Percentiles rank a stretch among this genome's conserved stretches.
phyloP scores from a whole-genome alignment of 176 grass and related monocot genomes.

The Cenchrus fungigraminus region DNA sequence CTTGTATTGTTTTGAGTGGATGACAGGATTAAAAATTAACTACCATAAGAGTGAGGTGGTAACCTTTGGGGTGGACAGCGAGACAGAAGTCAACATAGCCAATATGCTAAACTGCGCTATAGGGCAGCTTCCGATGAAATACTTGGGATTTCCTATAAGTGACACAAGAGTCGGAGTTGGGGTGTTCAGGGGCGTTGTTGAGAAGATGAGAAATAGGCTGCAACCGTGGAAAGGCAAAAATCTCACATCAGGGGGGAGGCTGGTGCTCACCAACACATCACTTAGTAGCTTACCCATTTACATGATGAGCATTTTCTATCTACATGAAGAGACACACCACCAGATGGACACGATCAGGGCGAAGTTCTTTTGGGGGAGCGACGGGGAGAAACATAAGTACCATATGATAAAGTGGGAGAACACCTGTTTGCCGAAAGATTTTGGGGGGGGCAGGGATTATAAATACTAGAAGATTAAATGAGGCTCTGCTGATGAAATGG shows the following conservation, averaged over 20 bases:
- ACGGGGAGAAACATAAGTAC: no score
- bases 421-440: no score
- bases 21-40: neutral
- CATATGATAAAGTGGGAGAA: no score
- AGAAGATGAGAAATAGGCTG: neutral
- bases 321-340: no score
- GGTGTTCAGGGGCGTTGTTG: rapidly evolving
- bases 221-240: neutral
- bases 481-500: no score
- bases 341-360: no score
- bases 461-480: no score
- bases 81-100: no score
- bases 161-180: rapidly evolving
- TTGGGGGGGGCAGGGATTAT: no score
- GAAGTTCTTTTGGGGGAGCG: no score
- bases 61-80: neutral
- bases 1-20: neutral
- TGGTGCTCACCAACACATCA: neutral
- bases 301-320: no score
- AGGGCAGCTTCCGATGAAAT: neutral
- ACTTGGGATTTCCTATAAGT: neutral
- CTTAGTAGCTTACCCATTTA: no score
- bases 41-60: neutral
- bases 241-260: neutral
- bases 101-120: neutral